A percentile compares a stretch with the other conserved stretches of the same genome.
phyloP scores from a whole-genome alignment of 108 stramenopile genomes.

The Phaeodactylum tricornutum region DNA sequence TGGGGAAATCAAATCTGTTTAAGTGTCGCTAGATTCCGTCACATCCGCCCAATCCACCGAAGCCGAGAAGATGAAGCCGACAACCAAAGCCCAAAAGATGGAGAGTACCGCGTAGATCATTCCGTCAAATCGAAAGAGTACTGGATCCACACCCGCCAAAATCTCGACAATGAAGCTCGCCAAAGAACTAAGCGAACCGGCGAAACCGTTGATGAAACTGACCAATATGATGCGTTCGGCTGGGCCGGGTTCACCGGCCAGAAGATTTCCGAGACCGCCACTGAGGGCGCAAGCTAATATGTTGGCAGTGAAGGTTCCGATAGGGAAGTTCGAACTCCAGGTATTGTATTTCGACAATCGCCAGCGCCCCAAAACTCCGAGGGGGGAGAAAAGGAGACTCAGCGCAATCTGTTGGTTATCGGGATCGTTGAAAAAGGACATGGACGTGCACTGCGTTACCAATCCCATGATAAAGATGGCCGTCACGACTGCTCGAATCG shows the following conservation, averaged over 20 bases:
- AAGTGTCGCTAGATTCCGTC: conserved; percentile 15
- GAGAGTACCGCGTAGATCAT: conserved; percentile 53
- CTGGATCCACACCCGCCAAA: conserved; percentile 55
- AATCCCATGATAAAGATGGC: conserved; percentile 49
- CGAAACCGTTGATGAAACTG: conserved; percentile 69
- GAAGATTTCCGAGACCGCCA: conserved; percentile 51
- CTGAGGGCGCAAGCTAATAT: conserved; percentile 60
- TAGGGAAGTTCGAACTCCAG: conserved; percentile 58
- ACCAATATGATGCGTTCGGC: conserved; percentile 55
- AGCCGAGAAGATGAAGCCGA: conserved; percentile 53
- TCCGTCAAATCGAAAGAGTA: conserved; percentile 73
- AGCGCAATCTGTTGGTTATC: conserved; percentile 46
- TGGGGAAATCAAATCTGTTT: no score
- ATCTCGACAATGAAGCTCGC: conserved; percentile 70
- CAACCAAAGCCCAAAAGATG: conserved; percentile 46
- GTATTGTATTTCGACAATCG: conserved; percentile 50
- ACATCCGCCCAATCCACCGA: conserved; percentile 77
- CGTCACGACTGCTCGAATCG: conserved; percentile 57
- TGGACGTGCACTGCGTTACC: conserved; percentile 35
- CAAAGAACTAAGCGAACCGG: conserved; percentile 63
- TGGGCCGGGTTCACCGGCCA: conserved; percentile 69
- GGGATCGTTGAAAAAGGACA: conserved; percentile 48
- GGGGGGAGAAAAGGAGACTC: conserved; percentile 66
- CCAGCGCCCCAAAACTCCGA: conserved; percentile 70
- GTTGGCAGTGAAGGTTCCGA: conserved; percentile 77